Conservation (phyloP, 1,139 yeast genomes). For the Lizanozyma gosingica region DNA sequence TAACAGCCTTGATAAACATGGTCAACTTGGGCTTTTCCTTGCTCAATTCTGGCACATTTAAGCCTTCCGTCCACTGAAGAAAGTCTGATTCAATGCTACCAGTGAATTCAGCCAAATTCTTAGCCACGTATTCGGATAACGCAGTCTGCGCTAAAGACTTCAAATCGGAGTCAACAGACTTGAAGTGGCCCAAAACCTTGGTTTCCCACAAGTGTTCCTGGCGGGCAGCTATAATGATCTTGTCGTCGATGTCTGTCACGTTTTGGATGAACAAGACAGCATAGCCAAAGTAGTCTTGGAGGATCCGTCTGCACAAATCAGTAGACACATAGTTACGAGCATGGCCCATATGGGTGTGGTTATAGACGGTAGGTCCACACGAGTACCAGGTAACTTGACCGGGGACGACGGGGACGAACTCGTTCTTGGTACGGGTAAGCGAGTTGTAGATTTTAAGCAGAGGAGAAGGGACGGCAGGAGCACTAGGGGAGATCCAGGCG, state of each 20-base stretch:
- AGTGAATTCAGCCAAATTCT: constrained; percentile 45
- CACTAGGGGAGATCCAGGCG: constrained; percentile 26
- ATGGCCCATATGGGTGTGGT: constrained; percentile 98
- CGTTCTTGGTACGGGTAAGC: constrained; percentile 72
- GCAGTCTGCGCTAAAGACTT: constrained; percentile 31
- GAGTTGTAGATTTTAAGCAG: constrained; percentile 54
- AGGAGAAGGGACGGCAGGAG: constrained; percentile 10
- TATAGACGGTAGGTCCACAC: constrained; percentile 99
- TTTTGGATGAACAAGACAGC: constrained; percentile 83
- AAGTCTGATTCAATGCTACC: constrained; percentile 28
- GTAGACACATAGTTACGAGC: constrained; percentile 94
- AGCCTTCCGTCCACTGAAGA: constrained; percentile 38
- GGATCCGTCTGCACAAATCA: constrained; percentile 82
- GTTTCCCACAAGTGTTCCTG: constrained; percentile 71
- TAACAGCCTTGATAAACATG: constrained; percentile 70
- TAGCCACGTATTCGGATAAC: constrained; percentile 40
- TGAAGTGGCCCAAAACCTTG: constrained; percentile 12
- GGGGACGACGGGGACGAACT: constrained; percentile 53
- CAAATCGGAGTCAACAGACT: constrained; percentile 27
- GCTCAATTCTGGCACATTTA: constrained; percentile 44
- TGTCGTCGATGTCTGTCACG: constrained; percentile 96
- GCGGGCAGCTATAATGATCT: constrained; percentile 89
- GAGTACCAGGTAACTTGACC: constrained; percentile 85
- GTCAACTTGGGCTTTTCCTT: constrained; percentile 69
- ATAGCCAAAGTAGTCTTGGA: constrained; percentile 88